Evolutionary conservation across 192 early-diverging fungal genomes (phyloP).

Genomic region (Chytriomyces sp.): DNA sequence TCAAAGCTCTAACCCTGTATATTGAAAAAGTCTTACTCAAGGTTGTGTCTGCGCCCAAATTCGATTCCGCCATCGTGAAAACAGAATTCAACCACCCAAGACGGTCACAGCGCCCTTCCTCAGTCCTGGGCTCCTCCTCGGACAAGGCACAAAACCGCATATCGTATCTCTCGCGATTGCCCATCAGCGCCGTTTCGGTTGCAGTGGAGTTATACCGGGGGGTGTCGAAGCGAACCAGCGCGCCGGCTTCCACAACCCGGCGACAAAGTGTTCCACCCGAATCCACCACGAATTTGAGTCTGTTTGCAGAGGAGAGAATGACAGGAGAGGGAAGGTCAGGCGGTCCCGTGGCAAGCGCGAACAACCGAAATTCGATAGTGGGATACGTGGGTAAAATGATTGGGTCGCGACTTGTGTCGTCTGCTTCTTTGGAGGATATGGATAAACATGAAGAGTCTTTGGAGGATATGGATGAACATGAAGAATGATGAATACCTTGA

Average conservation of each 20-base stretch:
- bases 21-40: conserved; percentile 8
- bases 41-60: background rate
- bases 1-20: conserved; percentile 38
- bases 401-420: background rate
- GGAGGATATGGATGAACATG: background rate
- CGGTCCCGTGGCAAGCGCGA: background rate
- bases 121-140: background rate
- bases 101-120: background rate
- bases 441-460: background rate
- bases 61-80: background rate
- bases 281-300: too few relatives aligned
- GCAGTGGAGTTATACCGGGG: background rate
- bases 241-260: background rate
- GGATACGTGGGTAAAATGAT: background rate
- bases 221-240: background rate
- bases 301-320: too few relatives aligned
- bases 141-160: background rate
- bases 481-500: background rate
- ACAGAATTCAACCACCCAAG: background rate
- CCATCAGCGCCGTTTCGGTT: background rate
- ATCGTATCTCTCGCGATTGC: background rate
- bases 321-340: background rate
- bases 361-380: background rate
- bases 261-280: background rate
- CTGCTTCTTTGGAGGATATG: background rate